Evolutionary conservation across 2,329 filamentous ascomycete species (phyloP).

Genomic region (Corynespora cassiicola): DNA sequence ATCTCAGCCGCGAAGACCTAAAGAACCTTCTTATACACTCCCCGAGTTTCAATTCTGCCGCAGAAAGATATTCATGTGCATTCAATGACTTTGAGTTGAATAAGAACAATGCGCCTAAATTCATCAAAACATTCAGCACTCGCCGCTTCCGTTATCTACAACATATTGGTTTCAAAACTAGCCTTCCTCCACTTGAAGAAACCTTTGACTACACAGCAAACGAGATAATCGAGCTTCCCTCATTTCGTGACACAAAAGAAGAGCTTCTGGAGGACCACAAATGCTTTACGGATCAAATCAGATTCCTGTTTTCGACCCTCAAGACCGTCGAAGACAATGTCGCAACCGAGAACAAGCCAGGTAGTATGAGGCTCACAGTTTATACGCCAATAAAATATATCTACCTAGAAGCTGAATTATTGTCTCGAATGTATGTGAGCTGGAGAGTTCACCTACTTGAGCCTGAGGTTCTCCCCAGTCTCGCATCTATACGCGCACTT

Average conservation of each 20-base stretch:
- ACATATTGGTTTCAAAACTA: constrained; percentile 9
- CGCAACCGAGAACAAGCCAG: background rate
- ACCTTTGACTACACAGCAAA: too few relatives aligned
- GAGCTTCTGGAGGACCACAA: constrained; percentile 15
- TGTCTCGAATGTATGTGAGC: constrained; percentile 7
- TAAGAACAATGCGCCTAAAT: constrained; percentile 9
- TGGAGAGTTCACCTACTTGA: constrained; percentile 11
- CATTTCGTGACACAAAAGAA: constrained; percentile 3
- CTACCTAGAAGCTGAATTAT: constrained; percentile 1
- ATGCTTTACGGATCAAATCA: constrained; percentile 15
- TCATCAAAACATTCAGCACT: constrained; percentile 12
- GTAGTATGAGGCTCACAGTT: constrained; percentile 12
- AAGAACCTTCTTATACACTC: too few relatives aligned
- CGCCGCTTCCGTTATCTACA: constrained; percentile 15
- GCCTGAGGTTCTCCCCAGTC: constrained; percentile 3
- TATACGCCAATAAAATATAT: constrained; percentile 6
- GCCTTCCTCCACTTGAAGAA: too few relatives aligned
- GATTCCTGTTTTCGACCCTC: constrained; percentile 12
- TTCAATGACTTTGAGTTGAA: constrained; percentile 11
- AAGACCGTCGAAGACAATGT: constrained; percentile 11
- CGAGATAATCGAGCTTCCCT: too few relatives aligned
- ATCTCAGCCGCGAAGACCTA: too few relatives aligned
- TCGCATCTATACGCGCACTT: constrained; percentile 5
- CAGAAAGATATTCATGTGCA: too few relatives aligned
- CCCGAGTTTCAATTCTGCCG: too few relatives aligned